Base-by-base conservation (phyloP, 768 basidiomycete genomes). In the Macrocybe gigantea region DNA sequence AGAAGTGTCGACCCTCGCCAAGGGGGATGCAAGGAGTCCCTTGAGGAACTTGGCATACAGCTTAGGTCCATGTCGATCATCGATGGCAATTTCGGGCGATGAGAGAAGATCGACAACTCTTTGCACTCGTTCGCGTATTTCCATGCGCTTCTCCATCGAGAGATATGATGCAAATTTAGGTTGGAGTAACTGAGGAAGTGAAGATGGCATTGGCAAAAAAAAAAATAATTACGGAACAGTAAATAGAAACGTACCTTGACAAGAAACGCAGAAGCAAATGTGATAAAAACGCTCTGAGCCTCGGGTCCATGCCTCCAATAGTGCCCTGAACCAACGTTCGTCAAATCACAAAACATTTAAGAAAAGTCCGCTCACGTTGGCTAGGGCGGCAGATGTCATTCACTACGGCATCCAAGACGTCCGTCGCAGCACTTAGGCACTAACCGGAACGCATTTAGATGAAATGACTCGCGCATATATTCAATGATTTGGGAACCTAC, bases 261-360 rank as follows among this genome's bases (percentile, higher is more conserved):
- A 11, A 93, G 70, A 70, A 92, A 92, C 2, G 88, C 83, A 7
- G 83, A 80, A 7, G 89, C 88, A 52, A 90, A 91, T 0, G 83
- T 87, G 22, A 82, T 74, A 55, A 91, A 88, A 7, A 91, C 82
- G 50, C 80, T 83, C 53, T 90, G 83, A 0, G 84, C 82, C 59
- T 89, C 88, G 2, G 88, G 87, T 0, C 86, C 88, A 58, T 87
- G 84, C 3, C 82, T 76, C 44, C 84, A 73, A 51, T 75, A 82
- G 29, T 71, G 65, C 41, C 70, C 80, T 82, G 62, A 22, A 22
- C 22, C 14, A 49, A 50, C 54, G 38, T 32, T 41, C 12, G 34
- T 53, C 12, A 55, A n/a, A 50, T 31, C 31, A 11, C 56, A 38
- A 34, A 42, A 12, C 12, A 48, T 10, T 31, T 34, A 13, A 33